Percentiles rank a stretch among this genome's conserved stretches.
Conservation (phyloP, 2,329 filamentous ascomycete species). For the Talaromyces sp. region DNA sequence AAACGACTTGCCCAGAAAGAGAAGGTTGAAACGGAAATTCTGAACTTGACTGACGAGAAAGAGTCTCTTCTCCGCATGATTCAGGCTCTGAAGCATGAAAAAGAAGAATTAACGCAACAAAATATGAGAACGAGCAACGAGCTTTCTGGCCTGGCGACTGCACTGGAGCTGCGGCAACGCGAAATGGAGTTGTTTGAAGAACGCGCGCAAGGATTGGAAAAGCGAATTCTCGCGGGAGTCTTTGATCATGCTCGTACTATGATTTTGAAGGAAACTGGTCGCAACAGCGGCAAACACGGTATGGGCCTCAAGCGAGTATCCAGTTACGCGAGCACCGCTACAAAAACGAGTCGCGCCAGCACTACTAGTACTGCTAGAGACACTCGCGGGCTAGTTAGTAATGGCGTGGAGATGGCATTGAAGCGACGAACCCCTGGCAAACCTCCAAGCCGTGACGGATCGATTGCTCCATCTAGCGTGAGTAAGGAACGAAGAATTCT, state of each 20-base stretch:
- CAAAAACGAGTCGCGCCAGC: constrained; percentile 28
- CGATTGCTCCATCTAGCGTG: constrained; percentile 42
- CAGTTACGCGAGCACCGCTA: constrained; percentile 38
- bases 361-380: constrained; percentile 31
- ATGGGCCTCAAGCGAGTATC: constrained; percentile 50
- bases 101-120: constrained; percentile 67
- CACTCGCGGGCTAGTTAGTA: constrained; percentile 31
- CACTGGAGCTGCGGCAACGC: constrained; percentile 79
- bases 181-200: constrained; percentile 87
- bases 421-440: constrained; percentile 46
- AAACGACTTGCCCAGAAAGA: constrained; percentile 64
- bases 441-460: constrained; percentile 27
- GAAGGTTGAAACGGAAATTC: constrained; percentile 49
- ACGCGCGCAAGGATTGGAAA: constrained; percentile 81
- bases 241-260: constrained; percentile 86
- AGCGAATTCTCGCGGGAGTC: constrained; percentile 87
- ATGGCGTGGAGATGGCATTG: constrained; percentile 41
- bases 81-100: constrained; percentile 38
- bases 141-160: constrained; percentile 84
- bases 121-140: constrained; percentile 78
- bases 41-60: constrained; percentile 51
- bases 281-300: constrained; percentile 42
- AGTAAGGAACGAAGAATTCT: constrained; percentile 70
- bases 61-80: constrained; percentile 57
- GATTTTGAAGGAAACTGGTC: constrained; percentile 64